These are phyloP conservation scores for Umbilicus rupestris DNA, from an alignment of 164 flowering plant species.

Conservation along the genomic window DNA sequence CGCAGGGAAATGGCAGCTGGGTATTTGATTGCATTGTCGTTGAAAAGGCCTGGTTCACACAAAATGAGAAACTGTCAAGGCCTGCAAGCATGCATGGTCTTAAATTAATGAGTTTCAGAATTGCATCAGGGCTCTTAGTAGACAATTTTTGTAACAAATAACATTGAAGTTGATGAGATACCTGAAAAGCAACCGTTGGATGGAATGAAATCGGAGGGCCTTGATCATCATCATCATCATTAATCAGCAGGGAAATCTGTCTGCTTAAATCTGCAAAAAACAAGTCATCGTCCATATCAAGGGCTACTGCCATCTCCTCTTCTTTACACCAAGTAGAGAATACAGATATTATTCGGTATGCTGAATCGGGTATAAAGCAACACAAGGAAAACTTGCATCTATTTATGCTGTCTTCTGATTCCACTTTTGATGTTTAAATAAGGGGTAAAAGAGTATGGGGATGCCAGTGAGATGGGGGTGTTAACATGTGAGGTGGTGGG, in stretches of 20 bases:
- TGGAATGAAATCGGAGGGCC: neutral
- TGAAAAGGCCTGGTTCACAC: neutral
- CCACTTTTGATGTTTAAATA: neutral
- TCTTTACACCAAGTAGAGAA: no score
- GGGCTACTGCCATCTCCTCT: neutral
- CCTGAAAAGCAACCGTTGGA: neutral
- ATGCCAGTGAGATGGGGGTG: neutral
- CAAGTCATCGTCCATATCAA: slow-evolving; percentile 3
- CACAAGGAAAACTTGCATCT: neutral
- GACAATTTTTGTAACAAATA: neutral
- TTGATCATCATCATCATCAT: slow-evolving; percentile 2
- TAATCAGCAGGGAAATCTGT: neutral
- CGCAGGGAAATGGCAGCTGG: neutral
- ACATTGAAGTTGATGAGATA: neutral
- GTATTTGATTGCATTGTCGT: neutral
- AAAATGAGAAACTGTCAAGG: neutral
- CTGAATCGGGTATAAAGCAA: neutral
- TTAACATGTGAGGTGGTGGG: slow-evolving; percentile 3
- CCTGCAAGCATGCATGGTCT: no score
- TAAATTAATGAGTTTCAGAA: neutral
- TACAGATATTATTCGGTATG: neutral
- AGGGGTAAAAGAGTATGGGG: neutral
- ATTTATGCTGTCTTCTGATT: neutral
- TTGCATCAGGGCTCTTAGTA: neutral
- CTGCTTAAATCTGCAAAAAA: slow-evolving; percentile 4